These are phyloP conservation scores for Blastocystis hominis DNA, from an alignment of 352 stramenopile genomes.

Conservation along the genomic window DNA sequence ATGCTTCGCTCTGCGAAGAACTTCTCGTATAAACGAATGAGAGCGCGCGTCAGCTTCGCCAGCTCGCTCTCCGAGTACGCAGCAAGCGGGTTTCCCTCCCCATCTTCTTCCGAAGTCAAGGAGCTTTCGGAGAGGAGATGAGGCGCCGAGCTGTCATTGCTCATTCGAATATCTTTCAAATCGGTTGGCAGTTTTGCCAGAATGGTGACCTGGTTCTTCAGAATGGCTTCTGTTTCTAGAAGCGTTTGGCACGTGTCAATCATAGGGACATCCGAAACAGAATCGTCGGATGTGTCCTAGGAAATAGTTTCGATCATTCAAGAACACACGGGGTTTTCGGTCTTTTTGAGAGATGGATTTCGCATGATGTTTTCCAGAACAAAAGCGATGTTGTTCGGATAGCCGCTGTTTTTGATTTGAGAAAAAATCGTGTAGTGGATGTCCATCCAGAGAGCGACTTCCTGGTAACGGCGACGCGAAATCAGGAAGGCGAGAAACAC, in stretches of 20 bases:
- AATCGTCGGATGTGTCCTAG: background rate
- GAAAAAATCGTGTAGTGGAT: conserved; percentile 35
- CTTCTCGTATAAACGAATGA: background rate
- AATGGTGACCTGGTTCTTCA: background rate
- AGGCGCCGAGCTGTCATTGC: background rate
- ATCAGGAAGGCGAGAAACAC: conserved; percentile 33
- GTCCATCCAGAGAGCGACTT: conserved; percentile 51
- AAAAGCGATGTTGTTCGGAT: background rate
- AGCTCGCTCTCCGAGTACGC: conserved; percentile 12
- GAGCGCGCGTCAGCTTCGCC: background rate
- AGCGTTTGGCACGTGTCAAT: background rate
- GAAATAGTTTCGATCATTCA: background rate
- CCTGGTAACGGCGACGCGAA: background rate
- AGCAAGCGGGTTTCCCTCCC: background rate
- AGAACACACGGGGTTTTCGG: background rate
- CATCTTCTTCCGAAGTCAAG: background rate
- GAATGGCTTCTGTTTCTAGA: background rate
- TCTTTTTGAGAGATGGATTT: background rate
- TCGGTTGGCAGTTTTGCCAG: background rate
- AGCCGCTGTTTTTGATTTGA: background rate
- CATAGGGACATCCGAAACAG: background rate
- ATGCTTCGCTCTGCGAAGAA: background rate
- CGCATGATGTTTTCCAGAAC: background rate
- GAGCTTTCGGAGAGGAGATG: background rate
- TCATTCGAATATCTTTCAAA: background rate